These are phyloP conservation scores for Fusarium multiceps DNA, from an alignment of 2,329 filamentous ascomycete species.

Conservation along the genomic window DNA sequence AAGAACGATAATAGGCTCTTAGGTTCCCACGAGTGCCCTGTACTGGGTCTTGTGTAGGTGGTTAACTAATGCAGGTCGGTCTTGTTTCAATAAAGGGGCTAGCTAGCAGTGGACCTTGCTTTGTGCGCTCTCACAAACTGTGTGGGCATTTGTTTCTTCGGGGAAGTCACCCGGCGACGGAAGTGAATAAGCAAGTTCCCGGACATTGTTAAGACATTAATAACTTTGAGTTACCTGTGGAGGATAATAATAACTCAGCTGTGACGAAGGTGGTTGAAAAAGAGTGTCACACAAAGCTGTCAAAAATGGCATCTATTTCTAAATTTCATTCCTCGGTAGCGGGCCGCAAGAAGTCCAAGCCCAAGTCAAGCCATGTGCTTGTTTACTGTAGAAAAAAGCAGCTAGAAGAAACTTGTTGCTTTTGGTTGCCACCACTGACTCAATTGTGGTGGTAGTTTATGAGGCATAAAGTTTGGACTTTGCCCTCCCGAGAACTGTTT, in stretches of 20 bases:
- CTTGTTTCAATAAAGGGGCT: constrained; percentile 38
- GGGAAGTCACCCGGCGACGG: neutral
- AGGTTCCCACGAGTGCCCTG: constrained; percentile 31
- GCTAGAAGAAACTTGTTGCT: constrained; percentile 17
- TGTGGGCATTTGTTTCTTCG: constrained; percentile 30
- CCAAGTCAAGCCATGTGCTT: constrained; percentile 8
- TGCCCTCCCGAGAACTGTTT: neutral
- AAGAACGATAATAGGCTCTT: constrained; percentile 35
- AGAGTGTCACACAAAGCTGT: constrained; percentile 7
- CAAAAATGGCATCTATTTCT: neutral
- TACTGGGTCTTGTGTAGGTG: neutral
- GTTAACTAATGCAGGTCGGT: constrained; percentile 39
- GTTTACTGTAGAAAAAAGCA: neutral
- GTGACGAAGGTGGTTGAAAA: constrained; percentile 17
- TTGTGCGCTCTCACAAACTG: neutral
- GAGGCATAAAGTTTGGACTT: constrained; percentile 29
- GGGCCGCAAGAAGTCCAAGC: constrained; percentile 3
- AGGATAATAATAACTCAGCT: constrained; percentile 3
- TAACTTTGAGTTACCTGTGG: neutral
- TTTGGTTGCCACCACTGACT: neutral
- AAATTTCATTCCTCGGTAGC: constrained; percentile 18
- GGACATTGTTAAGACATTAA: neutral
- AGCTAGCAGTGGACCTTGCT: constrained; percentile 1
- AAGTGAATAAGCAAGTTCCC: neutral
- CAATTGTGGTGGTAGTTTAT: constrained; percentile 4